A percentile compares a stretch with the other conserved stretches of the same genome.
These are phyloP conservation scores for Hypoxylon lienhwacheense DNA, from an alignment of 495 filamentous ascomycete species.

Conservation along the genomic window DNA sequence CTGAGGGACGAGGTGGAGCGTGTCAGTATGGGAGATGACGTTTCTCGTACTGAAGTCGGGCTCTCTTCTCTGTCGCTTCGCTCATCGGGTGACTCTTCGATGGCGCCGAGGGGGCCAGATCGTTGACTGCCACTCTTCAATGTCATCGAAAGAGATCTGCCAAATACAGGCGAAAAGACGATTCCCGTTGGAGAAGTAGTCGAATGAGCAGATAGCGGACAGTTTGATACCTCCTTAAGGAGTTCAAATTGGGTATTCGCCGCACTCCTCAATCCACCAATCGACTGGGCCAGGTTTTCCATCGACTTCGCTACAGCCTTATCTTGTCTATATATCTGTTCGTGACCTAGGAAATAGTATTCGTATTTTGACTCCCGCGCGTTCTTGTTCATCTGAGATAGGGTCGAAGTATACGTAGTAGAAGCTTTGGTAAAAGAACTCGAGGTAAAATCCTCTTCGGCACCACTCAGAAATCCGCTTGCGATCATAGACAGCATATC, in stretches of 20 bases:
- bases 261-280: constrained; percentile 88
- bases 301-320: constrained; percentile 79
- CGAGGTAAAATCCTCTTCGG: constrained; percentile 72
- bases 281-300: constrained; percentile 83
- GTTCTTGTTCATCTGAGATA: constrained; percentile 73
- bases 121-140: constrained; percentile 37
- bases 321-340: constrained; percentile 78
- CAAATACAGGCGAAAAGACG: constrained; percentile 37
- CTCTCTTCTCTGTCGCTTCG: constrained; percentile 52
- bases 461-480: constrained; percentile 79
- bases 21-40: constrained; percentile 16
- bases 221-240: constrained; percentile 59
- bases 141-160: constrained; percentile 38
- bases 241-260: constrained; percentile 86
- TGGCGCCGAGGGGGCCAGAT: constrained; percentile 56
- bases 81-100: constrained; percentile 69
- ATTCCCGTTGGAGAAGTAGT: constrained; percentile 39
- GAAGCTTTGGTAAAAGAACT: constrained; percentile 65
- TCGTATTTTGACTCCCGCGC: constrained; percentile 88
- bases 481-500: constrained; percentile 84
- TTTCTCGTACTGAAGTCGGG: constrained; percentile 10
- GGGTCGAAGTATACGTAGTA: constrained; percentile 67
- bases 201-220: constrained; percentile 14
- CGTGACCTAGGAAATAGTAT: constrained; percentile 81
- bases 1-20: constrained; percentile 39